Evolutionary conservation across 1,284 basidiomycete species (phyloP).

Genomic region (Naganishia albida): DNA sequence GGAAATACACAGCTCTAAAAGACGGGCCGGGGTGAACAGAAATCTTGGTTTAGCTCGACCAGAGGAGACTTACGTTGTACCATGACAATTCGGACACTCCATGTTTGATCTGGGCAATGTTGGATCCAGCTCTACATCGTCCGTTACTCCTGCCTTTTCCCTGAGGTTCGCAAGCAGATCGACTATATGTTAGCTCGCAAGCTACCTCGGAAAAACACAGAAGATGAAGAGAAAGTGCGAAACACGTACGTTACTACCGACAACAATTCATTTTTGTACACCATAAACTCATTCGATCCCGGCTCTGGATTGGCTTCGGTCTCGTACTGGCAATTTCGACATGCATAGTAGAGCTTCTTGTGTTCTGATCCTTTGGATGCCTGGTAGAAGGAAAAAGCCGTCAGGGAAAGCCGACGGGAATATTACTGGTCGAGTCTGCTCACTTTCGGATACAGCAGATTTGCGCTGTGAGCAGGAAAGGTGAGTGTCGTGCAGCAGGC

Average conservation of each 20-base stretch:
- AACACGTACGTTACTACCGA: slow-evolving; percentile 82
- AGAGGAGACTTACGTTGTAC: slow-evolving; percentile 46
- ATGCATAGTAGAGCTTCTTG: slow-evolving; percentile 85
- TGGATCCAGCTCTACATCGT: slow-evolving; percentile 85
- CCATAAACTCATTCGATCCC: slow-evolving; percentile 75
- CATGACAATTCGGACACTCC: slow-evolving; percentile 53
- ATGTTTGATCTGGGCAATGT: slow-evolving; percentile 64
- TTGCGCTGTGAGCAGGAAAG: slow-evolving; percentile 9
- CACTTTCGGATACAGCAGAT: slow-evolving; percentile 33
- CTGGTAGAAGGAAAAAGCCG: neutral
- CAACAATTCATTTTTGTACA: slow-evolving; percentile 91
- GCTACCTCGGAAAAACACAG: slow-evolving; percentile 1
- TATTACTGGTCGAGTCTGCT: neutral
- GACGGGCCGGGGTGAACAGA: neutral
- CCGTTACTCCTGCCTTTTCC: slow-evolving; percentile 88
- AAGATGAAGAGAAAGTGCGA: neutral
- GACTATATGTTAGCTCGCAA: slow-evolving; percentile 11
- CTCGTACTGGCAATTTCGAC: slow-evolving; percentile 77
- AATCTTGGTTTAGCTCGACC: neutral
- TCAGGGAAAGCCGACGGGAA: neutral
- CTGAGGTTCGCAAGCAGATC: slow-evolving; percentile 54
- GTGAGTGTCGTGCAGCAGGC: neutral
- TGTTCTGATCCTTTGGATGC: slow-evolving; percentile 45
- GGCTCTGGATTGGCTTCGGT: slow-evolving; percentile 65
- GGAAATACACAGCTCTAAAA: slow-evolving; percentile 81